phyloP scores from a whole-genome alignment of 495 filamentous ascomycete species.

The Ramalina peruviana region DNA sequence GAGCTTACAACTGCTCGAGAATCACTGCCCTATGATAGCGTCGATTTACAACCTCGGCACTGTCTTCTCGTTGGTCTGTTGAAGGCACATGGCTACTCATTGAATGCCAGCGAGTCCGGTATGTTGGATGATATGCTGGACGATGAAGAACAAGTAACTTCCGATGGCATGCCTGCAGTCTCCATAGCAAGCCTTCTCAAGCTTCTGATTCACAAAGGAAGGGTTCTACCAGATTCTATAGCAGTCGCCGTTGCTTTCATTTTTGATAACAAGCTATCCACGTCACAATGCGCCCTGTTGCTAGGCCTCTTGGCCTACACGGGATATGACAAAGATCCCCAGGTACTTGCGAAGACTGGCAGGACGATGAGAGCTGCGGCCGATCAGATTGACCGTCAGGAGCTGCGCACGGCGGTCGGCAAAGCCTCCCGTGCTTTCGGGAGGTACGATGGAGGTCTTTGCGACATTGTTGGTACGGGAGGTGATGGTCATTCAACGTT shows the following conservation, averaged over 20 bases:
- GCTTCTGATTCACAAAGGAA: neutral
- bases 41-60: neutral
- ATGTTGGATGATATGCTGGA: neutral
- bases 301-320: slow-evolving; percentile 84
- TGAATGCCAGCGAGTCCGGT: neutral
- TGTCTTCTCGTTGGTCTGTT: neutral
- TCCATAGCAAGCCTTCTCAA: neutral
- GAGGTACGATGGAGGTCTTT: slow-evolving; percentile 59
- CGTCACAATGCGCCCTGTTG: slow-evolving; percentile 70
- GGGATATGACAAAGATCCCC: slow-evolving; percentile 57
- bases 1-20: neutral
- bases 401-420: slow-evolving; percentile 43
- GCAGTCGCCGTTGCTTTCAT: slow-evolving; percentile 75
- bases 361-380: slow-evolving; percentile 57
- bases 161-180: neutral
- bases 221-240: slow-evolving; percentile 52
- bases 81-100: neutral
- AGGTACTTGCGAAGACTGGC: slow-evolving; percentile 68
- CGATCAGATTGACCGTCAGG: slow-evolving; percentile 44
- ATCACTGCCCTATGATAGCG: neutral
- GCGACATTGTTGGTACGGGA: slow-evolving; percentile 96
- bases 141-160: neutral
- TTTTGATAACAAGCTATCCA: slow-evolving; percentile 71
- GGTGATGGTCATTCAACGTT: slow-evolving; percentile 95
- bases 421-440: slow-evolving; percentile 45